Base-by-base conservation (phyloP, 1,284 basidiomycete species). In the Leccinum fuscescens region DNA sequence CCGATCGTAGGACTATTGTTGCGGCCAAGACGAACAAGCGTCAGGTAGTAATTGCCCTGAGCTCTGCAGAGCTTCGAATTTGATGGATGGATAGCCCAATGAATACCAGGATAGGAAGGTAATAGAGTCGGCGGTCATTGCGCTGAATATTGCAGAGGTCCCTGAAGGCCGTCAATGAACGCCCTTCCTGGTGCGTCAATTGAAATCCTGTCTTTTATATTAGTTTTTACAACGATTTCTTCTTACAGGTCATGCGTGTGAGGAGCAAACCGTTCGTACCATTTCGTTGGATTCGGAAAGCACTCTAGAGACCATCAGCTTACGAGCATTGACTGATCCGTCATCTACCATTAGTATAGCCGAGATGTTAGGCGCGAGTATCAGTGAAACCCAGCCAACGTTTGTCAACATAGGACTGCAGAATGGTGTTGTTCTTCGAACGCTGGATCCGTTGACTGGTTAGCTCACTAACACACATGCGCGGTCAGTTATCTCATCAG, bases 391-490 rank as follows among this genome's bases (percentile, higher is more conserved):
- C 52, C 90, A 95, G 65, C 89, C 93, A 3, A 98, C 96, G 79
- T 99, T 99, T 75, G 94, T 99, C 66, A 98, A 98, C 74, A 99
- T 99, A 67, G 97, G 97, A 57, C 80, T 99, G 58, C 85, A 92
- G 69, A 99, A 98, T 73, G 97, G 97, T 67, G 95, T 99, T 42
- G 81, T 99, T 15, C 82, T 99, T 6, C 86, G 97, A 51, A 99
- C 97, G 0, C 85, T 99, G 24, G 97, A 99, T 77, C 91, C 95
- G 4, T 85, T 94, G 60, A 96, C 91, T 64, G 96, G 97, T 4
- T 93, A 97, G 67, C 80, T 99, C 56, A 98, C 95, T 5, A 97
- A 99, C 74, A 31, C 31, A 31, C 31, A 31, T 31, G 31, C 31
- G 31, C 31, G 31, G 31, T 31, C 31, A 31, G 31, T 31, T 31